Base-by-base conservation (phyloP, 2,329 filamentous ascomycete species). In the Fusarium veterinarium region DNA sequence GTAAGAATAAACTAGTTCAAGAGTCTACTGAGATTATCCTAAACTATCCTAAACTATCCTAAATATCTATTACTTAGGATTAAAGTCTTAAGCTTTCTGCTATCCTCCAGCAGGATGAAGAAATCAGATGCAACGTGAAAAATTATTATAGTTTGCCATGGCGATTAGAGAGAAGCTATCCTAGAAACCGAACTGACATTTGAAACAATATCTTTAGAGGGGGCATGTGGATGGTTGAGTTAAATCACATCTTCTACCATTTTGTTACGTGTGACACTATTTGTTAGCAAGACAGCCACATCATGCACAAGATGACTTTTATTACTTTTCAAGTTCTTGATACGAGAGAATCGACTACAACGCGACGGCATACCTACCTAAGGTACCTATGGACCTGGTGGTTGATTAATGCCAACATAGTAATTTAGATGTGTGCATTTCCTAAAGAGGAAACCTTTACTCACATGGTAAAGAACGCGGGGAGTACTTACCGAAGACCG, bases 401-500 rank as follows among this genome's bases (percentile, higher is more conserved):
- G 23, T 45, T 25, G 23, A 45, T 28, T 45, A 45, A 25, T 28
- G 25, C 23, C 11, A 20, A 40, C 5, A 14, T 7, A 12, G 12
- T n/a, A n/a, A n/a, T 12, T 41, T 40, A 37, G 30, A n/a, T 57
- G 40, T 10, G 30, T 35, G 40, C 25, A 30, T 42, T 57, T 55
- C 56, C 62, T 12, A 35, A 57, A 48, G 40, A 52, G 63, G 68
- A 68, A 72, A 35, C 42, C n/a, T 42, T 49, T 37, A 41, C 30
- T 56, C 42, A 71, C 35, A 67, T 60, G 64, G 63, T 30, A 33
- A 58, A 8, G 25, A 68, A 59, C 31, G 35, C 44, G 68, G 69
- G 64, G 64, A 61, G 41, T 28, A 40, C 46, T 72, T 70, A 35
- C 64, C 66, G 66, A 69, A 64, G 23, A n/a, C 66, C 51, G 58